Percentiles rank a stretch among this genome's conserved stretches.
Conservation (phyloP, 2,329 filamentous ascomycete species). For the Paraphoma chrysanthemicola region DNA sequence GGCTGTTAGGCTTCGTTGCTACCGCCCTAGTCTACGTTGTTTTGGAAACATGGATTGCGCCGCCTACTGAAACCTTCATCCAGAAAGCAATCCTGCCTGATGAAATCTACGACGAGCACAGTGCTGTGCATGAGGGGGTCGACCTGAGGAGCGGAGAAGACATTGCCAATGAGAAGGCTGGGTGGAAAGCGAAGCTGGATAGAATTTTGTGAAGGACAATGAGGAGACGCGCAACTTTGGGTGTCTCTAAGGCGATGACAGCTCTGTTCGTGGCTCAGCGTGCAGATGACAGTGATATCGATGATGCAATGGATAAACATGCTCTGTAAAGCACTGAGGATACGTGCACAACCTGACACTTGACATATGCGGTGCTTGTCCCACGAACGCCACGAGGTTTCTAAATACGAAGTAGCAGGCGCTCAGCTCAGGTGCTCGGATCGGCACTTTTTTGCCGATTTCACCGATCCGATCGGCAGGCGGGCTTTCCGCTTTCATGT, state of each 20-base stretch:
- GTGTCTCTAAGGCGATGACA: too few relatives aligned
- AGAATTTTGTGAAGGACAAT: slow-evolving; percentile 33
- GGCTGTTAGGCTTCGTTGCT: slow-evolving; percentile 66
- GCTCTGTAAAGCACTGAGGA: not conserved
- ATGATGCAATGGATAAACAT: not conserved
- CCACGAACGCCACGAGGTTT: too few relatives aligned
- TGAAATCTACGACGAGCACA: slow-evolving; percentile 45
- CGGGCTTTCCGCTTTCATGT: not conserved
- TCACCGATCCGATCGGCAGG: not conserved
- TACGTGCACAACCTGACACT: slow-evolving; percentile 3
- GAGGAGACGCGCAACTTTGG: not conserved
- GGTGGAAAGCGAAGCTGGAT: slow-evolving; percentile 42
- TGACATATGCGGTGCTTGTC: not conserved
- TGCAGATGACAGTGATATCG: not conserved
- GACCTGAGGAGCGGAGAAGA: slow-evolving; percentile 34
- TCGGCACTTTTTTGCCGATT: not conserved
- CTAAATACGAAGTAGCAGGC: not conserved
- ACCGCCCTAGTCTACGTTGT: slow-evolving; percentile 64
- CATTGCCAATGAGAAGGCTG: slow-evolving; percentile 34
- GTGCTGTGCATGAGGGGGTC: slow-evolving; percentile 36
- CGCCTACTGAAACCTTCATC: slow-evolving; percentile 59
- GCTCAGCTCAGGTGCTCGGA: not conserved
- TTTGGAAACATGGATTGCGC: slow-evolving; percentile 56
- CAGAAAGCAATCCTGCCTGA: slow-evolving; percentile 47
- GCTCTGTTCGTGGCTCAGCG: too few relatives aligned